Percentiles rank a stretch among this genome's conserved stretches.
phyloP scores from a whole-genome alignment of 1,284 basidiomycete genomes.

The Psilocybe mexicana region DNA sequence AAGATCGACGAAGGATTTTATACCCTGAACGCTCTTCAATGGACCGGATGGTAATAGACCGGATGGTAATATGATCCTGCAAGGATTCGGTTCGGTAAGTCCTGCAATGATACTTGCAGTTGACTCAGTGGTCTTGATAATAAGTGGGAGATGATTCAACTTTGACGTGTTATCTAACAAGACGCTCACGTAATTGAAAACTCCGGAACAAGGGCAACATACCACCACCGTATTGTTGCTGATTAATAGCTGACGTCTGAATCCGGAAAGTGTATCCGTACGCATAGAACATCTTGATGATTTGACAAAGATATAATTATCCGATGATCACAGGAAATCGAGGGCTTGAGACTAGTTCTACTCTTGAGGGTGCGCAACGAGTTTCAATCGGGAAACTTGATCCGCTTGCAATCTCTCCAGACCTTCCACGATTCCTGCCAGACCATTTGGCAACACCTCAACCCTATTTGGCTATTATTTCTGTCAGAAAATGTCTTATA shows the following conservation, averaged over 20 bases:
- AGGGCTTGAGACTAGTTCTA: not conserved
- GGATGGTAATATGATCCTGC: no score
- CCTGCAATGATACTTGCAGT: no score
- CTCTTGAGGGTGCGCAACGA: conserved; percentile 17
- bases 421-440: conserved; percentile 20
- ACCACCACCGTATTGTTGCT: no score
- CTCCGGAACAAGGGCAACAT: no score
- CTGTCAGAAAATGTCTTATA: not conserved
- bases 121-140: no score
- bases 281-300: not conserved
- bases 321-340: not conserved
- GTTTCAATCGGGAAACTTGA: conserved; percentile 16
- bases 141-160: no score
- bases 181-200: no score
- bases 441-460: conserved; percentile 17
- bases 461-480: conserved; percentile 17
- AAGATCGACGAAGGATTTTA: not conserved
- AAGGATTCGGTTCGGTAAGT: no score
- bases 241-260: no score
- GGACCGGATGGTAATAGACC: no score
- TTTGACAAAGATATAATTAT: not conserved
- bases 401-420: conserved; percentile 18
- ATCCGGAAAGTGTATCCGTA: no score
- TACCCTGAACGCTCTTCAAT: not conserved
- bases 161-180: no score